These are phyloP conservation scores for Alternaria angustiovoidea DNA, from an alignment of 2,329 filamentous ascomycete species.

Conservation along the genomic window DNA sequence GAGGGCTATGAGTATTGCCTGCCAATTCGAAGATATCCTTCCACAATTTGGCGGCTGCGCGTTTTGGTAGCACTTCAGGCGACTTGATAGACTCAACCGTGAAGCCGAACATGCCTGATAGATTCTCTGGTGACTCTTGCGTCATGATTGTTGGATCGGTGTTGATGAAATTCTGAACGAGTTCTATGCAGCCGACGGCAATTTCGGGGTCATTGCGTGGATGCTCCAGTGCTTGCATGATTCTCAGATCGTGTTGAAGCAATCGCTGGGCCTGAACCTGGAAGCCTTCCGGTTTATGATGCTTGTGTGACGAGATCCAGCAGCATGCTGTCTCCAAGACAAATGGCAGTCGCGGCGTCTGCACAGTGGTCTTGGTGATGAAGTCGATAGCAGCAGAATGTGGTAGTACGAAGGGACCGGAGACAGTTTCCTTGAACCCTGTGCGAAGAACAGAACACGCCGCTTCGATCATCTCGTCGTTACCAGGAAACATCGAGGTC, in stretches of 20 bases:
- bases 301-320: constrained; percentile 60
- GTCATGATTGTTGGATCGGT: constrained; percentile 70
- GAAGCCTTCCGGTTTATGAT: constrained; percentile 53
- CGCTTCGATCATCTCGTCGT: constrained; percentile 74
- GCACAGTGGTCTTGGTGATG: constrained; percentile 65
- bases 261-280: constrained; percentile 40
- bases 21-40: constrained; percentile 48
- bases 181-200: constrained; percentile 76
- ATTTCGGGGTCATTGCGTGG: constrained; percentile 74
- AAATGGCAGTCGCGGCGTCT: constrained; percentile 72
- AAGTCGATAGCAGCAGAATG: constrained; percentile 71
- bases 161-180: constrained; percentile 70
- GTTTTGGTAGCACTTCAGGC: constrained; percentile 78
- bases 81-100: constrained; percentile 74
- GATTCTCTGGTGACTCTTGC: constrained; percentile 63
- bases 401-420: constrained; percentile 80
- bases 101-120: constrained; percentile 76
- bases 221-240: constrained; percentile 69
- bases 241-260: constrained; percentile 67
- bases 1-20: constrained; percentile 35
- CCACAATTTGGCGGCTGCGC: constrained; percentile 78
- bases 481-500: constrained; percentile 63
- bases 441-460: constrained; percentile 75
- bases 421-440: constrained; percentile 76
- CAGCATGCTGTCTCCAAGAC: constrained; percentile 76